Conservation (phyloP, 2,329 filamentous ascomycete species). For the Pestalotiopsis sp. region DNA sequence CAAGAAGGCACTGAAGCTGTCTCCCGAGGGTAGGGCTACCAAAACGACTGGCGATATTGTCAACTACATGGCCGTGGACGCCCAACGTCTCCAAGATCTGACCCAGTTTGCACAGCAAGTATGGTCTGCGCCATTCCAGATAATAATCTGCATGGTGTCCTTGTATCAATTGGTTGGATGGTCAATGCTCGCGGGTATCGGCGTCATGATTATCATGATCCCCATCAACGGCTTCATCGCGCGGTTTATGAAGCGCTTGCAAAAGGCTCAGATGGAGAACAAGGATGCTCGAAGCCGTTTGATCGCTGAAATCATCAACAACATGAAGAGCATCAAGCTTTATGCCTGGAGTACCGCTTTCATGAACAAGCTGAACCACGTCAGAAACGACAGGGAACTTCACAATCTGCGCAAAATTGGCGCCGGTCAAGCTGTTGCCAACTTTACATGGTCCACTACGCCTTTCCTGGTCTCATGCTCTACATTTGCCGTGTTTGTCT, state of each 20-base stretch:
- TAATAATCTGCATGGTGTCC: constrained; percentile 91
- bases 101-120: constrained; percentile 94
- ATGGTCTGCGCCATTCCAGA: constrained; percentile 97
- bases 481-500: constrained; percentile 92
- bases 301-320: constrained; percentile 97
- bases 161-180: constrained; percentile 93
- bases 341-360: constrained; percentile 98
- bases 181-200: constrained; percentile 95
- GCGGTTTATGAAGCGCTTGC: constrained; percentile 88
- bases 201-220: constrained; percentile 96
- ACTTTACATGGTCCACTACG: constrained; percentile 97
- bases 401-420: constrained; percentile 96
- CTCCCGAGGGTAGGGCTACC: constrained; percentile 85
- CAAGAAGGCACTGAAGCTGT: constrained; percentile 84
- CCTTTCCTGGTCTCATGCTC: constrained; percentile 97
- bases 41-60: constrained; percentile 98
- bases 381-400: constrained; percentile 93
- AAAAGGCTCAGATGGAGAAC: constrained; percentile 98
- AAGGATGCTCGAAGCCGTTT: constrained; percentile 91
- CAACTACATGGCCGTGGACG: constrained; percentile 99
- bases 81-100: constrained; percentile 90
- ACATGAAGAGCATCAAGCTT: constrained; percentile 99
- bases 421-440: constrained; percentile 89
- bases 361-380: constrained; percentile 95
- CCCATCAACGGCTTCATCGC: constrained; percentile 93